These are phyloP conservation scores for Kodamaea restingae DNA, from an alignment of 805 yeast genomes.

Conservation along the genomic window DNA sequence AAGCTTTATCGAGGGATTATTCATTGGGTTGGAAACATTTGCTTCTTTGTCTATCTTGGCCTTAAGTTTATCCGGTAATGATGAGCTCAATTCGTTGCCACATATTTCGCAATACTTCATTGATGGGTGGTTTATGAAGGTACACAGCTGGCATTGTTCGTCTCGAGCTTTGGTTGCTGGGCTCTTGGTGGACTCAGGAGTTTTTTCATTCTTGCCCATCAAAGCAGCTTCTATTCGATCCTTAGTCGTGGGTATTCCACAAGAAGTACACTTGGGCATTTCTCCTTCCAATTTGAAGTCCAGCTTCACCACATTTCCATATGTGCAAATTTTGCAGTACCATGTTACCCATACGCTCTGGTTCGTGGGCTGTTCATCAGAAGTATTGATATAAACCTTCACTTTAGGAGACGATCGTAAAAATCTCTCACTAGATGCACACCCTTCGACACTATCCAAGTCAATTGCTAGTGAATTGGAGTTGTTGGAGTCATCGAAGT, in stretches of 20 bases:
- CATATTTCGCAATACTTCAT: constrained; percentile 82
- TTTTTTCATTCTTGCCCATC: constrained; percentile 10
- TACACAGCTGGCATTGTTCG: constrained; percentile 54
- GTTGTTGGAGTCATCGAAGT: constrained; percentile 50
- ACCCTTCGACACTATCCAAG: constrained; percentile 36
- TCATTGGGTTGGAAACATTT: neutral
- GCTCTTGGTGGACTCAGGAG: no score
- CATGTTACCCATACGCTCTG: constrained; percentile 36
- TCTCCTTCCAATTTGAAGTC: constrained; percentile 17
- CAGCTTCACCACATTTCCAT: constrained; percentile 42
- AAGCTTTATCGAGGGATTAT: constrained; percentile 18
- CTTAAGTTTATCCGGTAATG: constrained; percentile 8
- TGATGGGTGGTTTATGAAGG: constrained; percentile 81
- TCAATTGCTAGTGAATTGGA: constrained; percentile 49
- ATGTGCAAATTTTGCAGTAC: constrained; percentile 91
- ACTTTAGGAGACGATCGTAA: constrained; percentile 77
- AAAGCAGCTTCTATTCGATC: constrained; percentile 8
- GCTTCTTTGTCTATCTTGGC: neutral
- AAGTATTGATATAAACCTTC: constrained; percentile 26
- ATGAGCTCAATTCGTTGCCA: constrained; percentile 45
- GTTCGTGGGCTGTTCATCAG: neutral
- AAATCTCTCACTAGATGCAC: constrained; percentile 51
- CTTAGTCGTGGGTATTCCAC: constrained; percentile 31
- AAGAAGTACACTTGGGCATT: constrained; percentile 35
- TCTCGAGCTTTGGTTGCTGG: constrained; percentile 14